Conservation (phyloP, 1,139 yeast genomes). For the Sporopachydermia cereana region DNA sequence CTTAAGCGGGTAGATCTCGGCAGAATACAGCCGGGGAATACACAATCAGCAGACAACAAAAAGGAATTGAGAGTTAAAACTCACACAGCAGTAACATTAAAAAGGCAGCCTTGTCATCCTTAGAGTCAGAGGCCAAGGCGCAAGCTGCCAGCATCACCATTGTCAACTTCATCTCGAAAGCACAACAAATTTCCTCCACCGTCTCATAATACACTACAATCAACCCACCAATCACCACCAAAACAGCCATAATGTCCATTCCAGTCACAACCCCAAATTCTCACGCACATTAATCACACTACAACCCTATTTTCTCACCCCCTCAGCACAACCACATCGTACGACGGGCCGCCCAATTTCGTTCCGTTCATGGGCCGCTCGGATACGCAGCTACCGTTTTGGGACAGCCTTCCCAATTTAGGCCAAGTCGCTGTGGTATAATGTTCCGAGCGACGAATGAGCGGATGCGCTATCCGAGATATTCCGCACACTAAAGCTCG, state of each 20-base stretch:
- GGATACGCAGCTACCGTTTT: slow-evolving; percentile 23
- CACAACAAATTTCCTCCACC: too few relatives aligned
- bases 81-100: slow-evolving; percentile 32
- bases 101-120: slow-evolving; percentile 26
- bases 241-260: too few relatives aligned
- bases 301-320: too few relatives aligned
- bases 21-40: slow-evolving; percentile 44
- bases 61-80: slow-evolving; percentile 41
- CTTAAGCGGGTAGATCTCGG: slow-evolving; percentile 52
- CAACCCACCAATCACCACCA: too few relatives aligned
- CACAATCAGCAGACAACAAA: slow-evolving; percentile 48
- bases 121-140: slow-evolving; percentile 20
- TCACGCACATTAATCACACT: too few relatives aligned
- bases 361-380: slow-evolving; percentile 21
- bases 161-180: slow-evolving; percentile 26
- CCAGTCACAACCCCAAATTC: too few relatives aligned
- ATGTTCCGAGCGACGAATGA: slow-evolving; percentile 23
- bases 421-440: slow-evolving; percentile 24
- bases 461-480: slow-evolving; percentile 25
- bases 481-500: slow-evolving; percentile 27
- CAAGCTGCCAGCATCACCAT: slow-evolving; percentile 35
- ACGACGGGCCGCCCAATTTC: slow-evolving; percentile 23
- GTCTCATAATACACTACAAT: too few relatives aligned
- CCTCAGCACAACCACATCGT: too few relatives aligned
- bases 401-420: slow-evolving; percentile 23